These are phyloP conservation scores for Pichia paraexigua DNA, from an alignment of 805 yeast genomes.

Conservation along the genomic window DNA sequence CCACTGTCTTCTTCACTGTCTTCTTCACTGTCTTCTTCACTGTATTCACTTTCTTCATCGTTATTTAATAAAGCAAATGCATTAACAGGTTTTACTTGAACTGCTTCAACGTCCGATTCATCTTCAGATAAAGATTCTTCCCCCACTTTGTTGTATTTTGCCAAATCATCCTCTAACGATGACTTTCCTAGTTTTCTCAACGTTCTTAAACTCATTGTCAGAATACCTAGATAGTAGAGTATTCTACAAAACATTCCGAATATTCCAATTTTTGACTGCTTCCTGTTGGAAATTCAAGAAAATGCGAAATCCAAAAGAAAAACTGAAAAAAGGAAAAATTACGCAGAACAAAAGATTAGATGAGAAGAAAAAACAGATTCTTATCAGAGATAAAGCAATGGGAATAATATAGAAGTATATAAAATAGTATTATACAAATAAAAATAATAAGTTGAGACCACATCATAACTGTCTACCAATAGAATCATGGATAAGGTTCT, in stretches of 20 bases:
- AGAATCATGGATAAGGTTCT: conserved; percentile 19
- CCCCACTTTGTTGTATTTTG: conserved; percentile 12
- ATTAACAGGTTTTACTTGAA: conserved; percentile 13
- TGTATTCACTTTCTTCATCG: conserved; percentile 20
- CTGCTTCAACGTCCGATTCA: conserved; percentile 13
- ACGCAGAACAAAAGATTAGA: not conserved
- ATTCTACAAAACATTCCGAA: too few relatives aligned
- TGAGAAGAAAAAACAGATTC: too few relatives aligned
- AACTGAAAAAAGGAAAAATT: not conserved
- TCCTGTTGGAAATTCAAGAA: not conserved
- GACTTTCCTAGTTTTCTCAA: conserved; percentile 35
- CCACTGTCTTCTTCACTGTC: conserved; percentile 2
- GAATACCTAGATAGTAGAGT: too few relatives aligned
- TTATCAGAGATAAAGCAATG: not conserved
- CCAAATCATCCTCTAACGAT: conserved; percentile 19
- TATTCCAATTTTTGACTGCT: too few relatives aligned
- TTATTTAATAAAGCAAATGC: conserved; percentile 39
- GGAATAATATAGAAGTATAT: not conserved
- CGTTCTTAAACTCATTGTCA: conserved; percentile 43
- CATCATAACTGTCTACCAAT: conserved; percentile 16
- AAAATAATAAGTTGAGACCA: too few relatives aligned
- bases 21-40: not conserved
- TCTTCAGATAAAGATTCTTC: not conserved
- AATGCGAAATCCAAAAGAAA: not conserved
- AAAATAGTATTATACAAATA: not conserved